Evolutionary conservation across 2,329 filamentous ascomycete species (phyloP).

Genomic region (Cytospora piceae): DNA sequence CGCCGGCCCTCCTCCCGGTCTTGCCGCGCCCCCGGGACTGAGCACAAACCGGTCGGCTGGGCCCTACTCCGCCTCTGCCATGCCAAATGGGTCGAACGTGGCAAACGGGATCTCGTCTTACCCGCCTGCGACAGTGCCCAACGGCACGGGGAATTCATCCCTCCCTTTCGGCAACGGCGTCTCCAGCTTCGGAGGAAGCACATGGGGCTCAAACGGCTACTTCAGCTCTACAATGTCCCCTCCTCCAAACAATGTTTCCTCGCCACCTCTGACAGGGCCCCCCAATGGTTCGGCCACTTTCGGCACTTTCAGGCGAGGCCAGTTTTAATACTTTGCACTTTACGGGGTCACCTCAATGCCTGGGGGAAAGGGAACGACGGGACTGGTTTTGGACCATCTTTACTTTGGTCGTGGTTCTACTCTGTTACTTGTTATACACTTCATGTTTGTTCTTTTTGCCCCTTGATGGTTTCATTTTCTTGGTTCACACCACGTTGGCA

Average conservation of each 20-base stretch:
- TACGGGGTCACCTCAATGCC: neutral
- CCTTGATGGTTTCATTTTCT: slow-evolving; percentile 3
- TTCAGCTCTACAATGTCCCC: slow-evolving; percentile 8
- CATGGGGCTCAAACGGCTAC: slow-evolving; percentile 19
- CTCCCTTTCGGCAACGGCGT: slow-evolving; percentile 3
- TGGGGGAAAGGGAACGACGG: neutral
- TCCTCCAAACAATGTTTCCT: slow-evolving; percentile 2
- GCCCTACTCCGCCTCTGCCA: slow-evolving; percentile 15
- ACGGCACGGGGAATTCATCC: slow-evolving; percentile 7
- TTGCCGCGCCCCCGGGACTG: slow-evolving; percentile 75
- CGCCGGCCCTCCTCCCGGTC: slow-evolving; percentile 79
- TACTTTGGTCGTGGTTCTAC: neutral
- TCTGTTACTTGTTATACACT: slow-evolving; percentile 3
- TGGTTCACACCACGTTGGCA: slow-evolving; percentile 16
- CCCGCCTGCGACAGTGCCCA: slow-evolving; percentile 9
- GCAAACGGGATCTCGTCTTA: slow-evolving; percentile 11
- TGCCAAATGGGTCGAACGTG: slow-evolving; percentile 12
- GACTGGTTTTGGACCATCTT: neutral
- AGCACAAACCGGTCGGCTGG: slow-evolving; percentile 38
- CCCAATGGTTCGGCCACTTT: slow-evolving; percentile 5
- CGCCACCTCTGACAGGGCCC: slow-evolving; percentile 6
- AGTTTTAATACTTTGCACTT: slow-evolving; percentile 8
- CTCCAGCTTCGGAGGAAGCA: slow-evolving; percentile 9
- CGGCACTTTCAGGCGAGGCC: slow-evolving; percentile 13
- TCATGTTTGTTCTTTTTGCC: slow-evolving; percentile 6